Evolutionary conservation across 768 basidiomycete species (phyloP).

Genomic region (Galerina marginata): DNA sequence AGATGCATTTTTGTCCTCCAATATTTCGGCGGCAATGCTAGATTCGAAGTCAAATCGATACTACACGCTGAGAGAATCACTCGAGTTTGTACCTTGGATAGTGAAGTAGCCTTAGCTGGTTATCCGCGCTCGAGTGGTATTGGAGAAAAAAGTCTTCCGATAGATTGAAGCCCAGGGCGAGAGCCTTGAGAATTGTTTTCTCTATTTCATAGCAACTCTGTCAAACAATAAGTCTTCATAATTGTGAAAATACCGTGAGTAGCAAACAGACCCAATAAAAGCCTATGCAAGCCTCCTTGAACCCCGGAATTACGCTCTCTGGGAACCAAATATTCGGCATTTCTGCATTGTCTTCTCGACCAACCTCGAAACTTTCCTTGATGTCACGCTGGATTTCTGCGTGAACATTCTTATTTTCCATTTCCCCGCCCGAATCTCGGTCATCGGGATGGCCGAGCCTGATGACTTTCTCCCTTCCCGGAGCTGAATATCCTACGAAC

Average conservation of each 20-base stretch:
- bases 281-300: slow-evolving; percentile 54
- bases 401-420: background rate
- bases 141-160: slow-evolving; percentile 50
- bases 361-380: slow-evolving; percentile 64
- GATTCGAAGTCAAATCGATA: background rate
- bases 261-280: slow-evolving; percentile 51
- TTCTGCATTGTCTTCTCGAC: slow-evolving; percentile 46
- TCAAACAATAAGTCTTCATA: background rate
- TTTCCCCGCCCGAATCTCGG: background rate
- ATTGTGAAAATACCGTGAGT: slow-evolving; percentile 24
- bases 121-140: slow-evolving; percentile 49
- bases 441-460: slow-evolving; percentile 31
- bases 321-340: slow-evolving; percentile 67
- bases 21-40: slow-evolving; percentile 37
- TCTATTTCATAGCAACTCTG: slow-evolving; percentile 49
- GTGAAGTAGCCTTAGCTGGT: slow-evolving; percentile 62
- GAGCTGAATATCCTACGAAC: slow-evolving; percentile 41
- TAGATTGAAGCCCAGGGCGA: slow-evolving; percentile 51
- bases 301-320: slow-evolving; percentile 55
- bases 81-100: slow-evolving; percentile 47
- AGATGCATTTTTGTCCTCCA: slow-evolving; percentile 42
- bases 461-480: slow-evolving; percentile 45
- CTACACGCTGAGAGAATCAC: background rate
- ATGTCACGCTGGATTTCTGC: slow-evolving; percentile 39
- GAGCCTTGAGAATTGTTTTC: slow-evolving; percentile 49